Evolutionary conservation across 2,329 filamentous ascomycete species (phyloP).

Genomic region (Aspergillus awamori): DNA sequence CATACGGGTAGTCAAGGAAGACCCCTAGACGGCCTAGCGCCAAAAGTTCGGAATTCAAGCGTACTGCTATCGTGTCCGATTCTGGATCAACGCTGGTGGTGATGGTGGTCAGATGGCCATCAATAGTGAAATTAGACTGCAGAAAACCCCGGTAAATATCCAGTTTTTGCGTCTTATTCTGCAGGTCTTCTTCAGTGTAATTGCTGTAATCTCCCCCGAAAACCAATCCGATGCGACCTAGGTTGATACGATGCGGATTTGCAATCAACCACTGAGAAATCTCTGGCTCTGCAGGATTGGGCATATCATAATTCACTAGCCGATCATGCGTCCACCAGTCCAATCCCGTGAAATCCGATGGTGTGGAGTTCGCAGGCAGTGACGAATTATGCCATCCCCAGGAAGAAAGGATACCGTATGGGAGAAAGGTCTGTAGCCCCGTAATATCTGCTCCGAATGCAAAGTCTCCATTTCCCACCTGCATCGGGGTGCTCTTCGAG

Average conservation of each 20-base stretch:
- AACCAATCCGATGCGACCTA: conserved; percentile 53
- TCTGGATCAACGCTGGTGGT: neutral
- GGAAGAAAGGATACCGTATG: conserved; percentile 47
- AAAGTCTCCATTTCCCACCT: conserved; percentile 54
- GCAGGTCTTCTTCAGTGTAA: conserved; percentile 44
- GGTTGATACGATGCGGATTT: conserved; percentile 57
- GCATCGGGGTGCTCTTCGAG: conserved; percentile 55
- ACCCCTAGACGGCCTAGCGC: conserved; percentile 44
- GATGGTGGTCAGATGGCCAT: neutral
- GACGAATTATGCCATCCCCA: conserved; percentile 53
- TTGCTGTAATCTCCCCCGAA: conserved; percentile 41
- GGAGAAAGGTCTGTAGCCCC: conserved; percentile 49
- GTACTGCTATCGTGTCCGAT: conserved; percentile 22
- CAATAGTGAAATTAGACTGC: conserved; percentile 5
- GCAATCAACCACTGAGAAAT: conserved; percentile 58
- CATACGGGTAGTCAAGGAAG: conserved; percentile 57
- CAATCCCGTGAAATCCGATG: conserved; percentile 44
- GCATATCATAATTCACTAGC: conserved; percentile 49
- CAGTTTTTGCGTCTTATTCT: conserved; percentile 1
- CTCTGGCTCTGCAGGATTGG: conserved; percentile 43
- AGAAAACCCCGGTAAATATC: conserved; percentile 13
- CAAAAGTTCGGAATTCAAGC: conserved; percentile 48
- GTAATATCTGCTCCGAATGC: conserved; percentile 53
- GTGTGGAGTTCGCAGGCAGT: conserved; percentile 45
- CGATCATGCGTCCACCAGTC: conserved; percentile 51